Base-by-base conservation (phyloP, 2,329 filamentous ascomycete genomes). In the Pyrenophora seminiperda region DNA sequence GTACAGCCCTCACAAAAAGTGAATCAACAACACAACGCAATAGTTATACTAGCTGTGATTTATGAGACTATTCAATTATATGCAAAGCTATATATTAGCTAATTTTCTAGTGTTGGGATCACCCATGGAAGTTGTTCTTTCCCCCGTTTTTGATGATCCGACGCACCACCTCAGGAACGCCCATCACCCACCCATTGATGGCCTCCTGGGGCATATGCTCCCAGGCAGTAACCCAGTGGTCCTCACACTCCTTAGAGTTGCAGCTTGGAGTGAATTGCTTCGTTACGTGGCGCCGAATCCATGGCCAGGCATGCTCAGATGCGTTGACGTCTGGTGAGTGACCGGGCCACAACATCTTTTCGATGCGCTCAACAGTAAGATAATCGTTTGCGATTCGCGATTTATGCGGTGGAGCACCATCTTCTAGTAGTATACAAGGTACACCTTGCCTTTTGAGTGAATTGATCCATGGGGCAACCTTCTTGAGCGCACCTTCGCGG, bases 251-350 rank as follows among this genome's bases (percentile, higher is more conserved):
- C 13, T 44, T 11, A 2, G 1, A 15, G 14, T 9, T 53, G 4
- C 30, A 44, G 13, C 33, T 41, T 33, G 33, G 53, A 3, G 36
- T 36, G 32, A 49, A 56, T 9, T 52, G 15, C 31, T 22, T 24
- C 3, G 48, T 52, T 9, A 52, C 18, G 18, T 49, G 33, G 3
- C 37, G 24, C 20, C 38, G 22, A 9, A 54, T 40, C 47, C 39
- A 50, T 13, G 42, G 47, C 52, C 40, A 56, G 39, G 44, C 41
- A 39, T 56, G 48, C 44, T 56, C 38, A 13, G 22, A 30, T 32
- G 53, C 41, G 30, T 56, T 56, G 5, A 52, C 22, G 7, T 56
- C 32, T 4, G 48, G 44, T 13, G 37, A 52, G 37, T 56, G 45
- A 9, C 54, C 37, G 3, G 41, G 47, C 54, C 33, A 54, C 14